Evolutionary conservation across 2,329 filamentous ascomycete genomes (phyloP).

Genomic region (Madurella mycetomatis): DNA sequence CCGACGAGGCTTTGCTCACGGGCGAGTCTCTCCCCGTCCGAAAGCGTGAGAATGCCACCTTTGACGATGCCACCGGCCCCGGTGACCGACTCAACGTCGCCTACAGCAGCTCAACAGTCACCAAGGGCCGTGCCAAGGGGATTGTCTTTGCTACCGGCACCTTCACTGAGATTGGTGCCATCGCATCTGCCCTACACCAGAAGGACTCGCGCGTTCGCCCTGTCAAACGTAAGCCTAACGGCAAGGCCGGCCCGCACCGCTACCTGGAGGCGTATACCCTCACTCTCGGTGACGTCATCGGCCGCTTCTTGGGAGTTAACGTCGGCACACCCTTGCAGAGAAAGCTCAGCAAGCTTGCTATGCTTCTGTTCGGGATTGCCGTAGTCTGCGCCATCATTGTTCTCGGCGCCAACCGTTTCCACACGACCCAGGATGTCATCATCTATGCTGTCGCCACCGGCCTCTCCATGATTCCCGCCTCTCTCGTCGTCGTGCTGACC

Average conservation of each 20-base stretch:
- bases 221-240: constrained; percentile 44
- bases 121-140: constrained; percentile 63
- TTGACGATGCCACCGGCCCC: constrained; percentile 47
- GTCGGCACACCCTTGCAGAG: constrained; percentile 63
- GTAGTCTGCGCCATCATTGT: constrained; percentile 39
- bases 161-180: constrained; percentile 53
- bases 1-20: constrained; percentile 70
- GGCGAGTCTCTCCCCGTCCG: constrained; percentile 67
- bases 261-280: constrained; percentile 36
- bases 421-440: constrained; percentile 45
- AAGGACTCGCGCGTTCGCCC: constrained; percentile 41
- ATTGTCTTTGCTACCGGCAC: constrained; percentile 66
- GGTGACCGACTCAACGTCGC: constrained; percentile 68
- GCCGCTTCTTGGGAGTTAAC: constrained; percentile 41
- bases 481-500: constrained; percentile 59
- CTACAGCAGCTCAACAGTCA: constrained; percentile 67
- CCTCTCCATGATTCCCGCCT: constrained; percentile 51
- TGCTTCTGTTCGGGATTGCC: constrained; percentile 59
- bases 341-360: constrained; percentile 63
- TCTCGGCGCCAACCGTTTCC: constrained; percentile 37
- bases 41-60: constrained; percentile 55
- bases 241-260: constrained; percentile 35
- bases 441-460: constrained; percentile 46
- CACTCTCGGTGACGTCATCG: constrained; percentile 23
- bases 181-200: constrained; percentile 51